A percentile compares a stretch with the other conserved stretches of the same genome.
These are phyloP conservation scores for Penicillium odoratum DNA, from an alignment of 495 filamentous ascomycete species.

Conservation along the genomic window DNA sequence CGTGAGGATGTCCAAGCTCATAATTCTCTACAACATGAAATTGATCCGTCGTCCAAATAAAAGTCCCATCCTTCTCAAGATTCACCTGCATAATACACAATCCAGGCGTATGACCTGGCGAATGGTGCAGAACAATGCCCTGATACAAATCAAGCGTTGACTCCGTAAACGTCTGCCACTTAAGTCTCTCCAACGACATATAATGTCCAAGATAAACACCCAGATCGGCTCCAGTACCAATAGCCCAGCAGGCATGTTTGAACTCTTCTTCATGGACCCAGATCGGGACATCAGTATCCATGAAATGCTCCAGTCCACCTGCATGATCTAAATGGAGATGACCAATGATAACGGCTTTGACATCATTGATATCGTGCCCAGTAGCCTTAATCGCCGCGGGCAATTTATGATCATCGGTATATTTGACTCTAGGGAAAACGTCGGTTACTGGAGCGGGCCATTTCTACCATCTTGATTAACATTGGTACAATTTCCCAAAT, in stretches of 20 bases:
- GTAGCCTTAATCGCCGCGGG: slow-evolving; percentile 46
- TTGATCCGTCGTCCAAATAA: slow-evolving; percentile 47
- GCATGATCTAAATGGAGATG: slow-evolving; percentile 58
- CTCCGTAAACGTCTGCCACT: slow-evolving; percentile 40
- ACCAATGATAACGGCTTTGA: slow-evolving; percentile 54
- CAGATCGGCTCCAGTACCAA: slow-evolving; percentile 42
- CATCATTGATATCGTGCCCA: slow-evolving; percentile 50
- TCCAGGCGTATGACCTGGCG: slow-evolving; percentile 43
- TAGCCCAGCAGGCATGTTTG: slow-evolving; percentile 49
- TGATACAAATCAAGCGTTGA: slow-evolving; percentile 32
- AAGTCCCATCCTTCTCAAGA: slow-evolving; percentile 37
- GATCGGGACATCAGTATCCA: slow-evolving; percentile 49
- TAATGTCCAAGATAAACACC: slow-evolving; percentile 48
- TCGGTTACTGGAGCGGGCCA: slow-evolving; percentile 44
- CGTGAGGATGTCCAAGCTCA: slow-evolving; percentile 36
- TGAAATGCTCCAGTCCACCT: slow-evolving; percentile 52
- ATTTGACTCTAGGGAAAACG: slow-evolving; percentile 47
- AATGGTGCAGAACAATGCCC: slow-evolving; percentile 40
- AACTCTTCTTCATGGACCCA: slow-evolving; percentile 54
- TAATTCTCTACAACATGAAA: slow-evolving; percentile 35
- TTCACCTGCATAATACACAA: slow-evolving; percentile 43
- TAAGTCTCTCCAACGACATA: slow-evolving; percentile 29
- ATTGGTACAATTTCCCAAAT: too few relatives aligned
- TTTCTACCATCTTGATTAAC: slow-evolving; percentile 10
- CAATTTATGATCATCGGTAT: slow-evolving; percentile 41